Conservation (phyloP, 331 rosid genomes). For the Pyracantha coccinea region DNA sequence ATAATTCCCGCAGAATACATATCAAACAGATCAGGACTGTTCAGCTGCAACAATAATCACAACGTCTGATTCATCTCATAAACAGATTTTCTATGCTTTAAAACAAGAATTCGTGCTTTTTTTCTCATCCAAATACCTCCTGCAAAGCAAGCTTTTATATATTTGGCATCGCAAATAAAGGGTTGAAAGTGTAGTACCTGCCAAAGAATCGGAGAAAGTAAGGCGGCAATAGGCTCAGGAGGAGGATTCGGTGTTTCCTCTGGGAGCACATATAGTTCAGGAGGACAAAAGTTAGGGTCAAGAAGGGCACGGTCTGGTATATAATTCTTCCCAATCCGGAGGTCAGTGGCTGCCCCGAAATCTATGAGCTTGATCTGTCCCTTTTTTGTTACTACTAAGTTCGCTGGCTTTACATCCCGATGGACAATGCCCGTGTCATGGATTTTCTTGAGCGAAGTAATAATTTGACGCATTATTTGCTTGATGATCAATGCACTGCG, state of each 20-base stretch:
- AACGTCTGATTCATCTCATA: slow-evolving; percentile 2
- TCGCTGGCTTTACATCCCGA: slow-evolving; percentile 90
- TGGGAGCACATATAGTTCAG: slow-evolving; percentile 80
- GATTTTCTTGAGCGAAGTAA: slow-evolving; percentile 78
- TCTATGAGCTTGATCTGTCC: slow-evolving; percentile 90
- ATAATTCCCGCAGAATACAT: slow-evolving; percentile 79
- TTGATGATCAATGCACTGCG: slow-evolving; percentile 87
- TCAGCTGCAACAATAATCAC: slow-evolving; percentile 48
- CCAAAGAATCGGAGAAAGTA: slow-evolving; percentile 85
- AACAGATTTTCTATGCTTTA: neutral
- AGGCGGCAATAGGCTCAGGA: slow-evolving; percentile 83
- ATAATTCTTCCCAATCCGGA: slow-evolving; percentile 90
- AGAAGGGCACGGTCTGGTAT: slow-evolving; percentile 55
- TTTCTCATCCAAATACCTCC: neutral
- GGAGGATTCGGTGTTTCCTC: slow-evolving; percentile 97
- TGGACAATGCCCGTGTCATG: slow-evolving; percentile 92
- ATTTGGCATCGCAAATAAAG: neutral
- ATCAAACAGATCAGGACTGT: slow-evolving; percentile 78
- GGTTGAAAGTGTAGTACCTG: slow-evolving; percentile 42
- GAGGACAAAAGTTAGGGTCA: slow-evolving; percentile 90
- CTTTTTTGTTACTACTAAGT: slow-evolving; percentile 70
- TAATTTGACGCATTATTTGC: slow-evolving; percentile 85
- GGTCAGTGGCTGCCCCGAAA: slow-evolving; percentile 96
- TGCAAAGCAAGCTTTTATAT: neutral
- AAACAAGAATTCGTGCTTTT: neutral